These are phyloP conservation scores for Teunomyces funiuensis DNA, from an alignment of 805 yeast species.

Conservation along the genomic window DNA sequence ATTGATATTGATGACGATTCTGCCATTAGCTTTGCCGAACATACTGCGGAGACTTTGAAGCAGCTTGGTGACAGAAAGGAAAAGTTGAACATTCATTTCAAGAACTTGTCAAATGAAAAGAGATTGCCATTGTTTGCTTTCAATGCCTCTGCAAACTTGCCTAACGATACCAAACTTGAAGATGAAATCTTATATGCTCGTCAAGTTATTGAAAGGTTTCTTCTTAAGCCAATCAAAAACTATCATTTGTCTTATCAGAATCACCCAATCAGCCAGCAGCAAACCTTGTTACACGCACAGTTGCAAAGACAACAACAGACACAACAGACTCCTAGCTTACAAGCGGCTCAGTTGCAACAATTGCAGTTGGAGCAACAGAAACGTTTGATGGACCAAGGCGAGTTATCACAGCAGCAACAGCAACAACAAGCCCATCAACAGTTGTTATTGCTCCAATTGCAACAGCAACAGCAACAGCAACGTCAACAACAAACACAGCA, in stretches of 20 bases:
- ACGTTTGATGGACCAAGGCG: constrained; percentile 11
- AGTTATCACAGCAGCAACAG: constrained; percentile 12
- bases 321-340: constrained; percentile 19
- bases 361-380: constrained; percentile 31
- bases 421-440: constrained; percentile 13
- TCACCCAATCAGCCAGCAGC: constrained; percentile 41
- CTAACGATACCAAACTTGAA: constrained; percentile 34
- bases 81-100: constrained; percentile 40
- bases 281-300: constrained; percentile 31
- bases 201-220: constrained; percentile 40
- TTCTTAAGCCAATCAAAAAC: constrained; percentile 43
- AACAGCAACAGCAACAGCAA: constrained; percentile 45
- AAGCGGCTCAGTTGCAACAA: constrained; percentile 27
- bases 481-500: constrained; percentile 29
- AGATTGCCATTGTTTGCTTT: constrained; percentile 52
- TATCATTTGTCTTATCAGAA: constrained; percentile 46
- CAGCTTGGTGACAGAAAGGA: constrained; percentile 35
- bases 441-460: constrained; percentile 8
- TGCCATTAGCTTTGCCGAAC: constrained; percentile 49
- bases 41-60: constrained; percentile 43
- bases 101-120: constrained; percentile 23
- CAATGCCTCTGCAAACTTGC: constrained; percentile 26
- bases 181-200: constrained; percentile 38
- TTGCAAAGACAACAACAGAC: constrained; percentile 24
- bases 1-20: constrained; percentile 47